These are phyloP conservation scores for Suillus tomentosus DNA, from an alignment of 768 basidiomycete genomes.

Conservation along the genomic window DNA sequence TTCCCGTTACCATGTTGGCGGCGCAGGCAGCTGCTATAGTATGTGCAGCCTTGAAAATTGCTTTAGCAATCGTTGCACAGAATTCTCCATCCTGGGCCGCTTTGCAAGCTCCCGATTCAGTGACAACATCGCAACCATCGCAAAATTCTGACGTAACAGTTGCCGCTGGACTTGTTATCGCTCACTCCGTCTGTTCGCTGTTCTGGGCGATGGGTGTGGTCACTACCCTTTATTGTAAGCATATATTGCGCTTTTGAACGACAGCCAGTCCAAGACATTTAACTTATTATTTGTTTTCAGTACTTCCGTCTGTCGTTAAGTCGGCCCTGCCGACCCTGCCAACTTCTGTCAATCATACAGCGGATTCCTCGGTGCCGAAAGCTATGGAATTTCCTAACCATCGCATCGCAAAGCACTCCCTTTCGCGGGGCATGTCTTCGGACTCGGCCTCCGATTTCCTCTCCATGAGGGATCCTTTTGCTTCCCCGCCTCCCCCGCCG, in stretches of 20 bases:
- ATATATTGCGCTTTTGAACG: too few species aligned
- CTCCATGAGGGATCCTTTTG: slow-evolving; percentile 36
- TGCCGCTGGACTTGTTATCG: slow-evolving; percentile 20
- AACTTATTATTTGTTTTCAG: not conserved
- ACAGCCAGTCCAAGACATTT: not conserved
- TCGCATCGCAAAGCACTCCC: slow-evolving; percentile 21
- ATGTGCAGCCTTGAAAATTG: slow-evolving; percentile 25
- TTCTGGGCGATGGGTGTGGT: slow-evolving; percentile 28
- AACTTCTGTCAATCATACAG: not conserved
- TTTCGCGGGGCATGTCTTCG: slow-evolving; percentile 23
- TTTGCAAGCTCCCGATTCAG: not conserved
- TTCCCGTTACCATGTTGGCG: slow-evolving; percentile 19
- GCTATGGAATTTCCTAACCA: not conserved
- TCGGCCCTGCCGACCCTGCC: not conserved
- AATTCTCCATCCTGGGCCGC: not conserved
- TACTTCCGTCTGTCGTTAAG: not conserved
- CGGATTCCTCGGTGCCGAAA: not conserved
- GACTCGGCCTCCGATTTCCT: slow-evolving; percentile 35
- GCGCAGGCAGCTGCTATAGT: slow-evolving; percentile 27
- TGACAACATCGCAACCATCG: not conserved
- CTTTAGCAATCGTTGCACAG: slow-evolving; percentile 15
- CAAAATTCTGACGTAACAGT: slow-evolving; percentile 1
- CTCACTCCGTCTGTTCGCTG: slow-evolving; percentile 21
- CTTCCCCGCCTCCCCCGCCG: slow-evolving; percentile 29
- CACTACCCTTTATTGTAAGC: slow-evolving; percentile 26